Percentiles rank a stretch among this genome's conserved stretches.
Conservation (phyloP, 1,139 yeast species). For the Dujonia santamariae region DNA sequence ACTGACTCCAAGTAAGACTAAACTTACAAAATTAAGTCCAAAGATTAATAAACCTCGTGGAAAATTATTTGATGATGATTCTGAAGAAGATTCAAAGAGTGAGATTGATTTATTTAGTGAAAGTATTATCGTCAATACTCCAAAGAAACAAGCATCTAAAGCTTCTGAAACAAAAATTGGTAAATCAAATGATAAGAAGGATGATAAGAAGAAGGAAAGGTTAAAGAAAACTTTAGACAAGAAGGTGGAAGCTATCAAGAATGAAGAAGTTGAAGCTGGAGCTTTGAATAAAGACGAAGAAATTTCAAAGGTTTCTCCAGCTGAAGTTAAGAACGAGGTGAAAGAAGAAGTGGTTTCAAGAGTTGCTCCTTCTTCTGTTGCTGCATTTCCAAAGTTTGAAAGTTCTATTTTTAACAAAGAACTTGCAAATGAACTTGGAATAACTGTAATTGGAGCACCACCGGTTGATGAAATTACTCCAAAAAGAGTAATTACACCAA, state of each 20-base stretch:
- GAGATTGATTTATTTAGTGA: conserved; percentile 5
- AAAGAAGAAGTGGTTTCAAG: not conserved
- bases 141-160: conserved; percentile 2
- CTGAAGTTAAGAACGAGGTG: not conserved
- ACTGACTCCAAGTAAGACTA: conserved; percentile 1
- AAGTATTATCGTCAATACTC: conserved; percentile 1
- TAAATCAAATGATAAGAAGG: not conserved
- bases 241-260: conserved; percentile 1
- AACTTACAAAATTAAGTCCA: conserved; percentile 6
- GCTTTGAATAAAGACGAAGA: not conserved
- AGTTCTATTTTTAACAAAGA: not conserved
- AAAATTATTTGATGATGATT: conserved; percentile 7
- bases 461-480: not conserved
- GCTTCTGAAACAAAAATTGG: not conserved
- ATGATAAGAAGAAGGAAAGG: conserved; percentile 1
- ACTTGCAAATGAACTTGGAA: conserved; percentile 6
- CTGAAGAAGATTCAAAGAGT: conserved; percentile 11
- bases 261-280: not conserved
- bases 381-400: conserved; percentile 1
- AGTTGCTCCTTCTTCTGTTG: not conserved
- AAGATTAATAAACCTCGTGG: conserved; percentile 8
- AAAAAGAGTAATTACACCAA: not conserved
- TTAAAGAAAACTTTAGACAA: conserved; percentile 1
- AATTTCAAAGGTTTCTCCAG: not conserved
- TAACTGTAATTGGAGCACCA: conserved; percentile 5